These are phyloP conservation scores for Podospora fimiseda DNA, from an alignment of 495 filamentous ascomycete species.

Conservation along the genomic window DNA sequence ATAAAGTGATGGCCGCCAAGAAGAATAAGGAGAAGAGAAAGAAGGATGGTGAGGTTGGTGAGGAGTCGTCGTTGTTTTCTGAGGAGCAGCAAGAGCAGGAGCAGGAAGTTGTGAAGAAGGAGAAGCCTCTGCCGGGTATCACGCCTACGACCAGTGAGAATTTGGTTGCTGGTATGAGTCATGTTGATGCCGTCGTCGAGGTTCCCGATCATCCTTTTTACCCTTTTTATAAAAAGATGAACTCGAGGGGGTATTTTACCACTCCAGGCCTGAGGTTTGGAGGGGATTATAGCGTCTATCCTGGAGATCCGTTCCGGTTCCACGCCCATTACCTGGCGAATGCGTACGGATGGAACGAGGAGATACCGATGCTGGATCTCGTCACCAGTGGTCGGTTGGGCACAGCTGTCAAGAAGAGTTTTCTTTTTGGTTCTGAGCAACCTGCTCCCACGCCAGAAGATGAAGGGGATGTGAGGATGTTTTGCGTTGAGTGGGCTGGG, in stretches of 20 bases:
- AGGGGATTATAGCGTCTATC: slow-evolving; percentile 88
- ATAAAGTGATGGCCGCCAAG: too few species aligned
- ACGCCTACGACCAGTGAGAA: slow-evolving; percentile 20
- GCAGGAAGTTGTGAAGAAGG: too few species aligned
- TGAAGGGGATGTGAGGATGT: slow-evolving; percentile 21
- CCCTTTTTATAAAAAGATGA: slow-evolving; percentile 68
- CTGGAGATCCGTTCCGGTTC: slow-evolving; percentile 88
- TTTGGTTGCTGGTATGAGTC: slow-evolving; percentile 28
- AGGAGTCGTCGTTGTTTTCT: too few species aligned
- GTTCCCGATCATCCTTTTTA: slow-evolving; percentile 41
- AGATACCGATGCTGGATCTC: slow-evolving; percentile 75
- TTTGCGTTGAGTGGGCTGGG: slow-evolving; percentile 33
- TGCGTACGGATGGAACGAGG: slow-evolving; percentile 75
- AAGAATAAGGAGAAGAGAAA: slow-evolving; percentile 16
- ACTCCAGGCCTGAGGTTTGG: slow-evolving; percentile 91
- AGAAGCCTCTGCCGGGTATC: slow-evolving; percentile 18
- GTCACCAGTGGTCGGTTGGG: slow-evolving; percentile 81
- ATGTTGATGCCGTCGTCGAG: slow-evolving; percentile 12
- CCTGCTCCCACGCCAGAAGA: background rate
- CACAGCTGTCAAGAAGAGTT: slow-evolving; percentile 94
- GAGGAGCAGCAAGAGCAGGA: too few species aligned
- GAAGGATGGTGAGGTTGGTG: slow-evolving; percentile 18
- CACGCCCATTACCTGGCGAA: slow-evolving; percentile 86
- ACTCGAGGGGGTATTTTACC: slow-evolving; percentile 74
- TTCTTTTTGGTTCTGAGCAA: slow-evolving; percentile 65